phyloP scores from a whole-genome alignment of 140 eudicot species.

The Stevia rebaudiana region DNA sequence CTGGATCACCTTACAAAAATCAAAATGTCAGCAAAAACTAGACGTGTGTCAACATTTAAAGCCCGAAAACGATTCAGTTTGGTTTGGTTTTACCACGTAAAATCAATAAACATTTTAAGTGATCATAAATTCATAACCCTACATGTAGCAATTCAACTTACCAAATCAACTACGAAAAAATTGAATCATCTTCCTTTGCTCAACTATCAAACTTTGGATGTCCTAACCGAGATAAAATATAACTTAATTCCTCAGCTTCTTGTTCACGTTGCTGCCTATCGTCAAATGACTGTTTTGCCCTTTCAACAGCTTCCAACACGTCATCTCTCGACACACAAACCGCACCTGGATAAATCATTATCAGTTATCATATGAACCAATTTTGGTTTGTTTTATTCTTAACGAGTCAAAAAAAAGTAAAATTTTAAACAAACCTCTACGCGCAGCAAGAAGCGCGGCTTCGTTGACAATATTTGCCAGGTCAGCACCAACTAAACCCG shows the following conservation, averaged over 20 bases:
- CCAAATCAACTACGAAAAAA: conserved; percentile 10
- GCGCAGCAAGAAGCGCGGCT: conserved; percentile 56
- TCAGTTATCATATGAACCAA: not conserved
- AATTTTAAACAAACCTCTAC: conserved; percentile 35
- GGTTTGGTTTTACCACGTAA: not conserved
- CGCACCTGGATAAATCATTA: conserved; percentile 15
- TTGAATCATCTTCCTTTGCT: not conserved
- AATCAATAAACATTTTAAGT: not conserved
- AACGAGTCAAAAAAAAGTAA: conserved; percentile 1
- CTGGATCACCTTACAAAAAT: not conserved
- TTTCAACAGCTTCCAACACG: conserved; percentile 32
- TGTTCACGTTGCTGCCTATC: conserved; percentile 28
- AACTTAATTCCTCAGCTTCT: conserved; percentile 30
- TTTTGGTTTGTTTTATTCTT: not conserved
- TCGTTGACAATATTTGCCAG: conserved; percentile 54
- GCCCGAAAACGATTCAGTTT: not conserved
- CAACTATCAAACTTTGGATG: conserved; percentile 20
- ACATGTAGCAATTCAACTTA: not conserved
- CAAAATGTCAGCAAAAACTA: no score
- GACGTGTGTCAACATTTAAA: not conserved
- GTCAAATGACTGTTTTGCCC: conserved; percentile 27
- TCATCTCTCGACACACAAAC: conserved; percentile 32
- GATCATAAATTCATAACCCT: not conserved
- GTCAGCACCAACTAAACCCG: conserved; percentile 58
- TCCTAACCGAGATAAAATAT: conserved; percentile 12